These are phyloP conservation scores for Penicillium soppii DNA, from an alignment of 495 filamentous ascomycete species.

Conservation along the genomic window DNA sequence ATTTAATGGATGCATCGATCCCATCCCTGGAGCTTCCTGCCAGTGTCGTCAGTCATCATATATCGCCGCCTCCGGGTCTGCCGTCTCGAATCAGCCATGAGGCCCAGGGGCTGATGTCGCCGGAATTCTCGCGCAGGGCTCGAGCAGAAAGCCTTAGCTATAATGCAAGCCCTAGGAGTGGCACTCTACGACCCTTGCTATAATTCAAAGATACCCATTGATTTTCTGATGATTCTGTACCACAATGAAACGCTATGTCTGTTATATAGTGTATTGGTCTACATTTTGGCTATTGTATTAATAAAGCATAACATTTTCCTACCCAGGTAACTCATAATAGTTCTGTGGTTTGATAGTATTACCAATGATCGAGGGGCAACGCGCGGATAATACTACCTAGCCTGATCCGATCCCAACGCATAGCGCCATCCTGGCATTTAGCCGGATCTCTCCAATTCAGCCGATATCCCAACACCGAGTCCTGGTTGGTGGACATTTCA, in stretches of 20 bases:
- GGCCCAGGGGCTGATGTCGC: constrained; percentile 20
- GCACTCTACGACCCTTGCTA: constrained; percentile 31
- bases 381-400: not conserved
- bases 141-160: constrained; percentile 32
- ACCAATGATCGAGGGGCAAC: too few species aligned
- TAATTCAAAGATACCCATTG: constrained; percentile 14
- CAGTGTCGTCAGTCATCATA: constrained; percentile 43
- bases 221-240: constrained; percentile 3
- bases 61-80: constrained; percentile 35
- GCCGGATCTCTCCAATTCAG: constrained; percentile 16
- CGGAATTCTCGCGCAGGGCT: constrained; percentile 23
- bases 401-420: too few species aligned
- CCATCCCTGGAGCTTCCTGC: constrained; percentile 49
- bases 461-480: not conserved
- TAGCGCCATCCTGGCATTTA: constrained; percentile 7
- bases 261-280: not conserved
- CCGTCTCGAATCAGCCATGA: constrained; percentile 24
- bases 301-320: not conserved
- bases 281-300: not conserved
- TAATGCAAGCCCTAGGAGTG: constrained; percentile 31
- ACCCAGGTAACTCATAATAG: too few species aligned
- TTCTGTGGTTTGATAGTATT: too few species aligned
- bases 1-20: constrained; percentile 45
- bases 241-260: not conserved
- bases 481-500: constrained; percentile 16